Evolutionary conservation across 345 rosid genomes (phyloP).

Genomic region (Angophora floribunda): DNA sequence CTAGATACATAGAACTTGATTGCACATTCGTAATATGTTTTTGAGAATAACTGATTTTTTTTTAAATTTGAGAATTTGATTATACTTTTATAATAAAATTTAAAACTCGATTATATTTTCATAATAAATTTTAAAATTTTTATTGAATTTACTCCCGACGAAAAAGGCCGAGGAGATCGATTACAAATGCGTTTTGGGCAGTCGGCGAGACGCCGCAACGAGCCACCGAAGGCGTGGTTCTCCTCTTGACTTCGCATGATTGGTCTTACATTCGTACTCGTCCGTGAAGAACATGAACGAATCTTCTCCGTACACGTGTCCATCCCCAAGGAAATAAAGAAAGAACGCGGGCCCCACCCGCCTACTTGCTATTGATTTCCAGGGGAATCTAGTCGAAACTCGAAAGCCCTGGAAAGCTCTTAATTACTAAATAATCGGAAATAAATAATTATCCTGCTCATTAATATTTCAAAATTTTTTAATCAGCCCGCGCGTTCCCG

Average conservation of each 20-base stretch:
- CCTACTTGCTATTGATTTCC: background rate
- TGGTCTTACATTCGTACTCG: background rate
- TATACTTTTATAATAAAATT: too few species aligned
- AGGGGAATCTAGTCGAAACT: background rate
- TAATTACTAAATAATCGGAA: background rate
- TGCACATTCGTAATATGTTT: too few species aligned
- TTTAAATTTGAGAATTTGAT: too few species aligned
- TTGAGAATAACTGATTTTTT: too few species aligned
- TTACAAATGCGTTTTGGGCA: background rate
- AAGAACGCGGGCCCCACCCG: background rate
- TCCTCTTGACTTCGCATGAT: background rate
- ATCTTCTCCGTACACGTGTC: background rate
- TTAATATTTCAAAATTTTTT: background rate
- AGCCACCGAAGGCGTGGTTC: background rate
- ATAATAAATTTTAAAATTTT: too few species aligned
- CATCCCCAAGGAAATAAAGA: background rate
- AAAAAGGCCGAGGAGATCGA: background rate
- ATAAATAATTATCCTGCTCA: background rate
- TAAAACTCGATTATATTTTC: too few species aligned
- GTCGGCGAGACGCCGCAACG: background rate
- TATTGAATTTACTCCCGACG: too few species aligned
- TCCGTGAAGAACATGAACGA: background rate
- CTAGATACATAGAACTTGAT: too few species aligned
- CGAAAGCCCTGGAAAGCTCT: background rate
- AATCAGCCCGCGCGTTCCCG: background rate